Evolutionary conservation across 257 asterid genomes (phyloP), one percentile per base, ranked within the genome.

Genomic region (Ehretia macrophylla): DNA sequence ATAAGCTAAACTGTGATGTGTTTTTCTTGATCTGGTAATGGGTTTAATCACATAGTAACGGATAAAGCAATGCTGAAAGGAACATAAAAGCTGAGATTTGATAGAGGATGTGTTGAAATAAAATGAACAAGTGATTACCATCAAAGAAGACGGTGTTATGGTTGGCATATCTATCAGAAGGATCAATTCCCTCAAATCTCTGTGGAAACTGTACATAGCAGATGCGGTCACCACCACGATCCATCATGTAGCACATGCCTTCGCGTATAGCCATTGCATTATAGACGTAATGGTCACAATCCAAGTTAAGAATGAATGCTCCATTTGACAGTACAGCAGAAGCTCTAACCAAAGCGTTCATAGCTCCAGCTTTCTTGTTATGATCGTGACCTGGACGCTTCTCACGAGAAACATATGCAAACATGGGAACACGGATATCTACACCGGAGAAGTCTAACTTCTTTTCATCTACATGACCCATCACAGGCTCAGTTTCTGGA

Each of bases 211-310:
- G 99, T 57, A 92, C 66, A 77, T 92, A 92, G 85, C 99, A 86
- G 17, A 92, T 69, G 10, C 99, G 95, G 51, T 92, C 99, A 32
- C 99, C 99, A 6, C 96, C 96, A 10, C 99, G 83, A 60, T 92
- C 99, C 94, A 92, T 78, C 99, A 92, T 92, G 76, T 88, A 88
- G 58, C 99, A 92, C 74, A 92, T 86, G 9, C 99, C 99, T 74
- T 92, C 97, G 62, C 77, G 71, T 18, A 92, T 55, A 4, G 93
- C 95, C 82, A 68, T 72, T n/a, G 84, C 84, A 49, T 92, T 84
- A 73, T 92, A 92, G 66, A 92, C 69, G 17, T 92, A 88, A 67
- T 92, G 99, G 49, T 92, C 99, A 46, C 99, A 92, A 32, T 92
- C 99, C 79, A 92, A 71, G 79, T 92, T 92, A 63, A 92, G 81